These are phyloP conservation scores for Cymbidium sinense DNA, from an alignment of 106 monocot genomes.

Conservation along the genomic window DNA sequence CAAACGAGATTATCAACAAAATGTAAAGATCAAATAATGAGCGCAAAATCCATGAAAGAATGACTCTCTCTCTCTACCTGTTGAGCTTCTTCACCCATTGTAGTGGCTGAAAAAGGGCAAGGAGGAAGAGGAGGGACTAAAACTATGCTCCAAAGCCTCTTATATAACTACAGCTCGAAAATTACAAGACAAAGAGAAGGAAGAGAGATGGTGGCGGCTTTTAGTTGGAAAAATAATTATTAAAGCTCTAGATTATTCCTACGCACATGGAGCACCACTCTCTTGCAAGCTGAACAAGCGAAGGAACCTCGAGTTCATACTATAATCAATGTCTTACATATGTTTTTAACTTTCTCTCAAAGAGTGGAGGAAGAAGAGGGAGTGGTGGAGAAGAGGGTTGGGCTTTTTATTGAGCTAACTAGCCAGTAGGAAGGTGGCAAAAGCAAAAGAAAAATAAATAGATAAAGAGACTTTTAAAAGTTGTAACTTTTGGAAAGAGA, in stretches of 20 bases:
- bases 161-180: neutral
- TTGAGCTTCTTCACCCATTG: slow-evolving; percentile 8
- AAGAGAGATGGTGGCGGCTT: neutral
- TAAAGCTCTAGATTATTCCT: neutral
- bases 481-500: too few species aligned
- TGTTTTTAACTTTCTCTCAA: too few species aligned
- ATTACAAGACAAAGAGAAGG: neutral
- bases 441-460: neutral
- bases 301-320: too few species aligned
- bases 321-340: too few species aligned
- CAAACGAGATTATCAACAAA: neutral
- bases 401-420: neutral
- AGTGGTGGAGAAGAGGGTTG: neutral
- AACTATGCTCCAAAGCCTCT: neutral
- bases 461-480: too few species aligned
- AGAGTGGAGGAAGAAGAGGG: slow-evolving; percentile 3
- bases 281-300: neutral
- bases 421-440: neutral
- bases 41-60: neutral
- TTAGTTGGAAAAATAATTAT: neutral
- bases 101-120: neutral
- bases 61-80: neutral
- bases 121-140: neutral
- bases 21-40: neutral
- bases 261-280: neutral